Evolutionary conservation across 352 stramenopile genomes (phyloP).

Genomic region (Globisporangium iwayamae): DNA sequence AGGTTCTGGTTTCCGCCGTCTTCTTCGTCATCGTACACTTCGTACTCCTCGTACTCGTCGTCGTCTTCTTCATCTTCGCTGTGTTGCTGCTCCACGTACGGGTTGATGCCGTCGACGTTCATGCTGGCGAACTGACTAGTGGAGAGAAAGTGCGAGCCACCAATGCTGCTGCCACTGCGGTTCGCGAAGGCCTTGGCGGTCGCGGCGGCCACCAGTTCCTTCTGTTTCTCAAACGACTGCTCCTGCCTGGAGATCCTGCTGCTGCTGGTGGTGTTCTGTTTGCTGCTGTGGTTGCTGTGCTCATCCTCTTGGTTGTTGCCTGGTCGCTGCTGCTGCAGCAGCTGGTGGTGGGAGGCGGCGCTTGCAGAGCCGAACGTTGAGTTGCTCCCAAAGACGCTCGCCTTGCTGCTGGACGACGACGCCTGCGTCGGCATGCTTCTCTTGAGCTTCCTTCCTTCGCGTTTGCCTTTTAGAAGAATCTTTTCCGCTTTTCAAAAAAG

Average conservation of each 20-base stretch:
- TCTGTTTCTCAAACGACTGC: constrained; percentile 16
- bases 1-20: constrained; percentile 22
- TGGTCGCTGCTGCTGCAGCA: not conserved
- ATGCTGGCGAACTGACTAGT: not conserved
- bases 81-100: constrained; percentile 40
- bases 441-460: not conserved
- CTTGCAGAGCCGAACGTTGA: not conserved
- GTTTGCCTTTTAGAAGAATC: not conserved
- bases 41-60: constrained; percentile 27
- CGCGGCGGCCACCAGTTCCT: constrained; percentile 11
- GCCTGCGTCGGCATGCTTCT: constrained; percentile 11
- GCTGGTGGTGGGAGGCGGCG: not conserved
- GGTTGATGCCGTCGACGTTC: constrained; percentile 34
- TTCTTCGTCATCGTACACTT: constrained; percentile 16
- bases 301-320: constrained; percentile 14
- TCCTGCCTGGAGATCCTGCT: constrained; percentile 9
- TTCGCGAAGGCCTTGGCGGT: constrained; percentile 14
- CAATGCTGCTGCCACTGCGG: constrained; percentile 18
- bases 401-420: not conserved
- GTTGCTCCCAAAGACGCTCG: not conserved
- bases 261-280: not conserved
- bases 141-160: constrained; percentile 8
- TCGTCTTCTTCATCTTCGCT: constrained; percentile 23
- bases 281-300: not conserved
- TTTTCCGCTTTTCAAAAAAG: not conserved